Base-by-base conservation (phyloP, 805 yeast species). In the Candida coquimbonensis region DNA sequence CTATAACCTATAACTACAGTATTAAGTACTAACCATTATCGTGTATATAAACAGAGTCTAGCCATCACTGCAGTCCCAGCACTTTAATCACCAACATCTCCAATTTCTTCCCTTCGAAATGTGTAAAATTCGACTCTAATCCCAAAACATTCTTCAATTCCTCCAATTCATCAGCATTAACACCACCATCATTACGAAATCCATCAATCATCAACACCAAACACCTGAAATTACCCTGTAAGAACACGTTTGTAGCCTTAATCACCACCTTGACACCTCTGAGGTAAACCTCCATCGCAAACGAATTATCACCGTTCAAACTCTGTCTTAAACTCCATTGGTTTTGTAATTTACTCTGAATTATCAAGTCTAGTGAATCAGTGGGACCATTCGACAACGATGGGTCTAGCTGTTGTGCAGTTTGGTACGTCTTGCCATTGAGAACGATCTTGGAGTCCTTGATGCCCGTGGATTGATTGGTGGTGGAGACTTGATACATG, bases 271-370 rank as follows among this genome's bases (percentile, higher is more conserved):
- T 46, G 9, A 38, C 29, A 3, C 48, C 48, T 24, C 40, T 25
- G 5, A 42, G 29, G 33, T 38, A 34, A 8, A 42, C 25, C 48
- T 75, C 73, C 56, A 81, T 83, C 8, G 77, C 75, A 43, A 74
- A 73, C 0, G 95, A 95, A 7, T 83, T 82, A 48, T 83, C 89
- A 2, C 90, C 91, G 53, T 76, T 75, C 45, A 85, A 72, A 12
- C 75, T 68, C 60, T 87, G 95, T 49, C 85, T 67, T 39, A 77
- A 70, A 0, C 70, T 64, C 95, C 95, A 86, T 41, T 82, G 59
- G 50, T 85, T 76, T 56, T 79, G 83, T 44, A 87, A 61, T 54
- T 83, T 82, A 34, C 72, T 72, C 17, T 67, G 67, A 2, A 81
- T 26, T 14, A 45, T 27, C 12, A 36, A 3, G 26, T 45, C 48